These are phyloP conservation scores for Xylaria cubensis DNA, from an alignment of 495 filamentous ascomycete genomes.

Conservation along the genomic window DNA sequence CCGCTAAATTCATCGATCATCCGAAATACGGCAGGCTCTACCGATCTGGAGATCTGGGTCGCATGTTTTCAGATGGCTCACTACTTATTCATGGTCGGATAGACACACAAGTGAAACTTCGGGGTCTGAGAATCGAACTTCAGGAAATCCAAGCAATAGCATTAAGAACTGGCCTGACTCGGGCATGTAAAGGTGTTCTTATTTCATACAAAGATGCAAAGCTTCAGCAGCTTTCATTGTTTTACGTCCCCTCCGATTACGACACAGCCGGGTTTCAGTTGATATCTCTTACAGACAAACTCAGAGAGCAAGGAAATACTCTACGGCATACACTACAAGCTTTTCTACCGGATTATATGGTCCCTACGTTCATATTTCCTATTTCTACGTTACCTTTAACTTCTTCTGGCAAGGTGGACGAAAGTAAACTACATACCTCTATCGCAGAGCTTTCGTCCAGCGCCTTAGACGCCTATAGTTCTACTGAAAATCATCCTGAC, in stretches of 20 bases:
- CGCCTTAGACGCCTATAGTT: conserved; percentile 28
- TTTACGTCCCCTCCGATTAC: conserved; percentile 56
- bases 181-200: conserved; percentile 62
- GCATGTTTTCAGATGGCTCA: conserved; percentile 72
- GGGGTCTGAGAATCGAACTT: conserved; percentile 79
- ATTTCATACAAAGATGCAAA: conserved; percentile 37
- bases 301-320: conserved; percentile 17
- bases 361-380: conserved; percentile 72
- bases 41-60: conserved; percentile 73
- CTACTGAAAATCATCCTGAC: conserved; percentile 35
- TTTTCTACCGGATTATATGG: conserved; percentile 67
- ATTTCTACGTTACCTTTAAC: conserved; percentile 69
- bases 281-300: conserved; percentile 33
- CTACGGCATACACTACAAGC: conserved; percentile 29
- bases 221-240: conserved; percentile 60
- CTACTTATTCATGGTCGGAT: conserved; percentile 74
- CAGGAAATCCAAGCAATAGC: conserved; percentile 74
- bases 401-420: conserved; percentile 68
- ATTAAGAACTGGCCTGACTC: conserved; percentile 48
- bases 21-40: conserved; percentile 70
- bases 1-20: conserved; percentile 68
- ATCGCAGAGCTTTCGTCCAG: conserved; percentile 33
- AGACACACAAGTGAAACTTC: conserved; percentile 83
- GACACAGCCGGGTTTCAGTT: conserved; percentile 33
- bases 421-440: conserved; percentile 44